phyloP scores from a whole-genome alignment of 371 early-diverging fungal species.

The Mucor ambiguus region DNA sequence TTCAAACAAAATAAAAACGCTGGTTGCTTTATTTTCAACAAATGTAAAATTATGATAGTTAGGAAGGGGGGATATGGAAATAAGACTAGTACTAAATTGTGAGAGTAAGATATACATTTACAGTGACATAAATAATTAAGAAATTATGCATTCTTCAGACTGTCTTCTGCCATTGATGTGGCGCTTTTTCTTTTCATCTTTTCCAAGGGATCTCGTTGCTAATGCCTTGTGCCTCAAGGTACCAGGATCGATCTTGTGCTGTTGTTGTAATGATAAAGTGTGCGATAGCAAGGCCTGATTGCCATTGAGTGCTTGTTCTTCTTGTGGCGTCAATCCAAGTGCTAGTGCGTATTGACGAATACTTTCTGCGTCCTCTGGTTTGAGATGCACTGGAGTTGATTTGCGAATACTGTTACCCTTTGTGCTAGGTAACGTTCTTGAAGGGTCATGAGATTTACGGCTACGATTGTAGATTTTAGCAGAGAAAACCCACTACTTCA shows the following conservation, averaged over 20 bases:
- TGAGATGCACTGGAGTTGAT: constrained; percentile 26
- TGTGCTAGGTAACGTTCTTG: constrained; percentile 16
- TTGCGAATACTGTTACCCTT: constrained; percentile 12
- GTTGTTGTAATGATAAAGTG: constrained; percentile 36
- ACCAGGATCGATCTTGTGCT: constrained; percentile 16
- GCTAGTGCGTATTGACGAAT: constrained; percentile 40
- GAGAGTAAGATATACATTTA: constrained; percentile 6
- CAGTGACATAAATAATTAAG: constrained; percentile 1
- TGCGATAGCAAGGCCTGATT: constrained; percentile 46
- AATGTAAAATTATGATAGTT: neutral
- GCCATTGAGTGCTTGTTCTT: constrained; percentile 38
- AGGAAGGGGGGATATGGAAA: neutral
- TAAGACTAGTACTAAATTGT: constrained; percentile 1
- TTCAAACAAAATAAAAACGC: constrained; percentile 8
- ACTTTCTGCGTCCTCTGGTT: constrained; percentile 34
- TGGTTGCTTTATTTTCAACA: neutral
- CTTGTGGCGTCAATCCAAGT: constrained; percentile 45
- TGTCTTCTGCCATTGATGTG: constrained; percentile 20
- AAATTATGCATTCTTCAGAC: constrained; percentile 30
- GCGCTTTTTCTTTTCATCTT: constrained; percentile 23
- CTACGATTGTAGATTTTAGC: constrained; percentile 28
- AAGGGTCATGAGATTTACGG: constrained; percentile 12
- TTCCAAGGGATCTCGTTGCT: constrained; percentile 7
- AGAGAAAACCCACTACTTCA: constrained; percentile 19
- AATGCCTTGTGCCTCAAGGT: constrained; percentile 17